Conservation (phyloP, 116 monocot species). For the Zostera marina region DNA sequence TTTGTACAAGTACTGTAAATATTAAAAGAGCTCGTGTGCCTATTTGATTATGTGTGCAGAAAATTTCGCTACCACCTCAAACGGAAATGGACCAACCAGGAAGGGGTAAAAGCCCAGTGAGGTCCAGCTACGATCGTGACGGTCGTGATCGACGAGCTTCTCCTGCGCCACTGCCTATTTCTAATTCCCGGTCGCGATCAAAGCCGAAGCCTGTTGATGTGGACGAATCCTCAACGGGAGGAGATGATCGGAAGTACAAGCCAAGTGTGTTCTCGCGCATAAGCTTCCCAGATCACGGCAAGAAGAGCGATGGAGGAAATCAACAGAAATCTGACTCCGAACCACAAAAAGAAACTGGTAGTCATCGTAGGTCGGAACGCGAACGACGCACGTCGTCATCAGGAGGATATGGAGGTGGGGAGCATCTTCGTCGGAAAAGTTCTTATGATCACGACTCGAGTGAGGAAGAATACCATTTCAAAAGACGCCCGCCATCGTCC, state of each 20-base stretch:
- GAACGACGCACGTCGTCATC: not conserved
- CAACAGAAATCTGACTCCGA: constrained; percentile 26
- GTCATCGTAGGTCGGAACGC: constrained; percentile 8
- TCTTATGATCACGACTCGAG: constrained; percentile 41
- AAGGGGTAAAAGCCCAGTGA: constrained; percentile 9
- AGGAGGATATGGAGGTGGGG: not conserved
- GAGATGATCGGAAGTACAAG: constrained; percentile 45
- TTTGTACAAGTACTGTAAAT: not conserved
- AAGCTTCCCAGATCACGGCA: constrained; percentile 49
- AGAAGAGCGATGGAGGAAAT: constrained; percentile 3
- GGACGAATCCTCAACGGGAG: not conserved
- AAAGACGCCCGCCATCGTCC: constrained; percentile 38
- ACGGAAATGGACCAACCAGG: constrained; percentile 9
- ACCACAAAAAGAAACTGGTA: constrained; percentile 6
- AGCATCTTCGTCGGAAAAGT: not conserved
- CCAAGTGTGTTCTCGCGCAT: constrained; percentile 92
- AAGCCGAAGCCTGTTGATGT: constrained; percentile 20
- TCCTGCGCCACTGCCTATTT: constrained; percentile 1
- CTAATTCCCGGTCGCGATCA: constrained; percentile 2
- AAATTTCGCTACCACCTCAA: constrained; percentile 14
- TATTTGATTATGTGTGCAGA: constrained; percentile 17
- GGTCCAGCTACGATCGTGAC: constrained; percentile 3
- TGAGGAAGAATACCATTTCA: constrained; percentile 89
- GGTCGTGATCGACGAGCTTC: constrained; percentile 7
- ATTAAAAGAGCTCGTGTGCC: not conserved